Conservation (phyloP, 306 rosid genomes). For the Lathyrus sativus region DNA sequence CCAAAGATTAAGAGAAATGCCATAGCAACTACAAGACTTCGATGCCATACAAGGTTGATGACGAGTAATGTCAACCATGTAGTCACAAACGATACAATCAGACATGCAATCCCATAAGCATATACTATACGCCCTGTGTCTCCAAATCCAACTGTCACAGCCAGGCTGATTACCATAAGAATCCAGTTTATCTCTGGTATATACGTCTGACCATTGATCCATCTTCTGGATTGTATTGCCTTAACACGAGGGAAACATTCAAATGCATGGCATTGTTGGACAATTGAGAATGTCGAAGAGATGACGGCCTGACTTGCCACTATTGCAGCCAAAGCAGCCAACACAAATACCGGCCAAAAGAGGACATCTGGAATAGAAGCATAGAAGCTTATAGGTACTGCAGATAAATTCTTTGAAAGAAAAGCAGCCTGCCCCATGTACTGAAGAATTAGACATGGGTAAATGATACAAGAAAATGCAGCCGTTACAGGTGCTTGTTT, state of each 20-base stretch:
- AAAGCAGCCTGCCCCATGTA: conserved; percentile 97
- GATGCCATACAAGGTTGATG: conserved; percentile 84
- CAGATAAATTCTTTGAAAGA: conserved; percentile 74
- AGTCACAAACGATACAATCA: conserved; percentile 58
- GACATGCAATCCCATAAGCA: conserved; percentile 73
- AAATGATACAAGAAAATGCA: conserved; percentile 62
- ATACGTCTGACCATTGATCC: conserved; percentile 79
- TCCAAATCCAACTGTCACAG: conserved; percentile 61
- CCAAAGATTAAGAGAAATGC: conserved; percentile 64
- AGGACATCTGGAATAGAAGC: conserved; percentile 81
- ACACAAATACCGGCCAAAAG: conserved; percentile 74
- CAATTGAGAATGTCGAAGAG: conserved; percentile 64
- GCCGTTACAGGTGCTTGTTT: conserved; percentile 68
- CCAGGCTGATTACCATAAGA: conserved; percentile 76
- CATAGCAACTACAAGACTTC: conserved; percentile 51
- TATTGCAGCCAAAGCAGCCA: conserved; percentile 67
- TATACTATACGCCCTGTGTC: conserved; percentile 54
- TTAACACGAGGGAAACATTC: conserved; percentile 88
- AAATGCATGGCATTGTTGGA: conserved; percentile 78
- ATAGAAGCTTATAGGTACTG: conserved; percentile 70
- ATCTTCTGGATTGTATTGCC: conserved; percentile 74
- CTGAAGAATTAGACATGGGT: conserved; percentile 80
- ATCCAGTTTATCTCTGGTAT: conserved; percentile 91
- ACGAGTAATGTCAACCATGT: conserved; percentile 69
- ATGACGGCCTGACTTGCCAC: conserved; percentile 81